Evolutionary conservation across 805 yeast species (phyloP).

Genomic region (Yamadazyma phyllophila): DNA sequence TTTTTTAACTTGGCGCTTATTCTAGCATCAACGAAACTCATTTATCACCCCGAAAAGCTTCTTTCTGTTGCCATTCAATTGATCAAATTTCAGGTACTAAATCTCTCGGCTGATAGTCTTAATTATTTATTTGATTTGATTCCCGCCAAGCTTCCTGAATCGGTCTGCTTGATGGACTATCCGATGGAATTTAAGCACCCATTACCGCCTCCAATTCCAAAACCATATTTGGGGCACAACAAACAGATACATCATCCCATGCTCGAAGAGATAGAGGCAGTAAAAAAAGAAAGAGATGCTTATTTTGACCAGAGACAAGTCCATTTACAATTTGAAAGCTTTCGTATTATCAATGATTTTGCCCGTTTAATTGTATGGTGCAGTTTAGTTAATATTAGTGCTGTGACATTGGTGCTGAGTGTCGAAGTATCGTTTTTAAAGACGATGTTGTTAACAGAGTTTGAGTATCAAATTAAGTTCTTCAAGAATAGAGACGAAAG

Average conservation of each 20-base stretch:
- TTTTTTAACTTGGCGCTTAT: background rate
- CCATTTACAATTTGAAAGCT: conserved; percentile 41
- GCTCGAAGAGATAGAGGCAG: conserved; percentile 30
- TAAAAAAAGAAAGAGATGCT: conserved; percentile 32
- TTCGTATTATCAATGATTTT: conserved; percentile 35
- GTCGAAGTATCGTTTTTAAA: background rate
- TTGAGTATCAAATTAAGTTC: background rate
- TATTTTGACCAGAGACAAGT: conserved; percentile 37
- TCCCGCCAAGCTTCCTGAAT: conserved; percentile 23
- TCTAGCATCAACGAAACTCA: background rate
- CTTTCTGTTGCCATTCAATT: conserved; percentile 6
- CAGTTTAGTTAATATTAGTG: conserved; percentile 18
- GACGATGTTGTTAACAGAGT: conserved; percentile 6
- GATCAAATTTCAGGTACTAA: conserved; percentile 3
- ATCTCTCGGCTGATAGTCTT: conserved; percentile 6
- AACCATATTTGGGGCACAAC: conserved; percentile 42
- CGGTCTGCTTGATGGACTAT: conserved; percentile 30
- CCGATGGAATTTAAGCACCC: conserved; percentile 22
- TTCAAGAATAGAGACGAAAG: conserved; percentile 5
- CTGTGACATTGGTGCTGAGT: conserved; percentile 6
- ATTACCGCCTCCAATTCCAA: conserved; percentile 44
- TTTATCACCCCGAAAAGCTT: conserved; percentile 8
- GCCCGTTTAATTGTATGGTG: conserved; percentile 32
- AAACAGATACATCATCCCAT: conserved; percentile 38
- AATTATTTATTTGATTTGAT: conserved; percentile 10